Conservation (phyloP, 371 early-diverging fungal genomes). For the Mortierella sp. region DNA sequence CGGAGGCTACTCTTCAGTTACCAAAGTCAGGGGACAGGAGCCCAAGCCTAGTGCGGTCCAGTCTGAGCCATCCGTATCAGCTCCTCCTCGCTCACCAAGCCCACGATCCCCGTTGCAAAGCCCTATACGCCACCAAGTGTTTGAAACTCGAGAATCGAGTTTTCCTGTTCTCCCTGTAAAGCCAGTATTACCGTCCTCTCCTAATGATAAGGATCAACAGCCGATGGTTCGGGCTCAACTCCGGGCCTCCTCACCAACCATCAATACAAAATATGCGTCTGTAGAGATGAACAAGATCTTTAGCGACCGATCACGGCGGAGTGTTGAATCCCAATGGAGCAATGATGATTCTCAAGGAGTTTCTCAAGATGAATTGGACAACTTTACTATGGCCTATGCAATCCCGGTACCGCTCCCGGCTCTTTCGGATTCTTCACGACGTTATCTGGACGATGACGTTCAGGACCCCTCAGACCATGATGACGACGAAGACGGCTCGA, state of each 20-base stretch:
- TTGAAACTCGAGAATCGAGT: too few species aligned
- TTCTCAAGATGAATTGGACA: slow-evolving; percentile 12
- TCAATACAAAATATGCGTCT: slow-evolving; percentile 34
- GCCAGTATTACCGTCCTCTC: slow-evolving; percentile 13
- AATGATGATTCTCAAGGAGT: slow-evolving; percentile 18
- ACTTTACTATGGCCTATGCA: slow-evolving; percentile 20
- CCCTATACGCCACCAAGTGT: too few species aligned
- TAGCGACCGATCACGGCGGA: slow-evolving; percentile 36
- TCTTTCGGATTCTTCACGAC: slow-evolving; percentile 5
- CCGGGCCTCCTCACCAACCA: slow-evolving; percentile 27
- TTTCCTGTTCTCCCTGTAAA: background rate
- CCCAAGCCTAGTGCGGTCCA: too few species aligned
- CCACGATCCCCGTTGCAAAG: too few species aligned
- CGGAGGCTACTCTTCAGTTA: too few species aligned
- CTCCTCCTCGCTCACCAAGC: too few species aligned
- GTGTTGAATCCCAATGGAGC: slow-evolving; percentile 33
- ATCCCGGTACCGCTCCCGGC: slow-evolving; percentile 14
- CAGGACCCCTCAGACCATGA: slow-evolving; percentile 23
- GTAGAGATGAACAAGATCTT: slow-evolving; percentile 45
- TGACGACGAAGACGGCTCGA: background rate
- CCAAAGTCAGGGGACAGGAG: too few species aligned
- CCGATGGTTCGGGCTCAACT: slow-evolving; percentile 4
- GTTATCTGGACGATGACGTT: slow-evolving; percentile 21
- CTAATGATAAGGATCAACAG: slow-evolving; percentile 14
- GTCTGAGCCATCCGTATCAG: too few species aligned